phyloP scores from a whole-genome alignment of 163 green algal genomes.

The Volvox carteri region DNA sequence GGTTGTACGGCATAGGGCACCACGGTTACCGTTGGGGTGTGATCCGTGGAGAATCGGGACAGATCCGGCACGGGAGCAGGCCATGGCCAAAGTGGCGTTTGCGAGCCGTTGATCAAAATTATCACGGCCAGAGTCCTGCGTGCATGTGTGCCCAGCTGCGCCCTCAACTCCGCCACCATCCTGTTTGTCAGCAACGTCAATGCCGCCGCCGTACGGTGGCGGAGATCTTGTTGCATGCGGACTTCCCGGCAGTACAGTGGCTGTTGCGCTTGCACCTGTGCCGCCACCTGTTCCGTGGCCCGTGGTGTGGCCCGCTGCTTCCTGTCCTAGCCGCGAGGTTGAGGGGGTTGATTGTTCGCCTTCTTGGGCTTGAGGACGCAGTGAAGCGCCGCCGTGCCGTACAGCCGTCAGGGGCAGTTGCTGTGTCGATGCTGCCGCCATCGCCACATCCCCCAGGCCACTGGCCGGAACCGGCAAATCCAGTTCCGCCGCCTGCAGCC shows the following conservation, averaged over 20 bases:
- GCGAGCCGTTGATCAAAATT: not conserved
- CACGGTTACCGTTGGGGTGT: not conserved
- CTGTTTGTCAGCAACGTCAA: not conserved
- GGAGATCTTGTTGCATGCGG: no score
- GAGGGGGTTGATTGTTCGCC: no score
- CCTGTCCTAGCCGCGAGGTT: no score
- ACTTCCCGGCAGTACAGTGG: no score
- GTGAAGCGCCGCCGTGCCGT: no score
- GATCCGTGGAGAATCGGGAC: not conserved
- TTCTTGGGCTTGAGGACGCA: no score
- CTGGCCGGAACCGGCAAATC: not conserved
- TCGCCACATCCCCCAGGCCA: not conserved
- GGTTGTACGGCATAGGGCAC: slow-evolving; percentile 2
- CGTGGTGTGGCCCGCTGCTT: no score
- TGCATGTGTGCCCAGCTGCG: no score
- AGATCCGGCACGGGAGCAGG: not conserved
- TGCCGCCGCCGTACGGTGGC: no score
- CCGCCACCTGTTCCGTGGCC: not conserved
- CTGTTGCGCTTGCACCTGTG: not conserved
- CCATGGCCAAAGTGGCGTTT: not conserved
- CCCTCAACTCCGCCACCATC: not conserved
- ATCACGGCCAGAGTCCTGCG: no score
- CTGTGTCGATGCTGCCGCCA: not conserved
- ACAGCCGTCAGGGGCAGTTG: not conserved
- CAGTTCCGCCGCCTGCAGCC: not conserved